Base-by-base conservation (phyloP, 2,329 filamentous ascomycete species). In the Anisogramma anomala region DNA sequence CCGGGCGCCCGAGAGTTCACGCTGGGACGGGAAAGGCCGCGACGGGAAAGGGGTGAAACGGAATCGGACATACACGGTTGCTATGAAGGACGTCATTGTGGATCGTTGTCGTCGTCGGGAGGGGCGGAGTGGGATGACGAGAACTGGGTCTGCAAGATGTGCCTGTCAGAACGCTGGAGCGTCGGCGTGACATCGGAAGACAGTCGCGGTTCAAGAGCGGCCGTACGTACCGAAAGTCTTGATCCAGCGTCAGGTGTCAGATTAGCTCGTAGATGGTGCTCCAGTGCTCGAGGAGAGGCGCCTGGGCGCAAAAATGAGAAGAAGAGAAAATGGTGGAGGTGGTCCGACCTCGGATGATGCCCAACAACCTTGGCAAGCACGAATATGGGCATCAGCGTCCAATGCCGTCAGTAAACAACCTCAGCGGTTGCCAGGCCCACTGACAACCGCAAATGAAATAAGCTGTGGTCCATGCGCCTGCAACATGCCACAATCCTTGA, bases 41-140 rank as follows among this genome's bases (percentile, higher is more conserved):
- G 57, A 55, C 40, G 56, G 57, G 19, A 48, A 43, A 41, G 53
- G 52, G 54, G 58, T 45, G 44, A 44, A 49, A 53, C 49, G 49
- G 61, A 59, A 48, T 78, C 61, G 60, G 49, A 83, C 79, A 66
- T 69, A 85, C 81, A 85, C 83, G 60, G 83, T 87, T 52, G 80
- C 84, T 58, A 87, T 81, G 66, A 87, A 84, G 51, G 81, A 82
- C 58, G 80, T 74, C 82, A 85, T 86, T 52, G 55, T 67, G 50
- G 9, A 17, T 20, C 15, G 13, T 28, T 28, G 26, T 34, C 20
- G 32, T 15, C 8, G 33, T 38, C 15, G 36, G 18, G 15, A 25
- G 18, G 14, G 13, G 32, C 33, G 26, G 32, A 17, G 33, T 17
- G 25, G 31, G 22, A 28, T 39, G 8, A 15, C 18, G 4, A 28